These are phyloP conservation scores for Allantophomopsis lycopodina DNA, from an alignment of 2,329 filamentous ascomycete species.

Conservation along the genomic window DNA sequence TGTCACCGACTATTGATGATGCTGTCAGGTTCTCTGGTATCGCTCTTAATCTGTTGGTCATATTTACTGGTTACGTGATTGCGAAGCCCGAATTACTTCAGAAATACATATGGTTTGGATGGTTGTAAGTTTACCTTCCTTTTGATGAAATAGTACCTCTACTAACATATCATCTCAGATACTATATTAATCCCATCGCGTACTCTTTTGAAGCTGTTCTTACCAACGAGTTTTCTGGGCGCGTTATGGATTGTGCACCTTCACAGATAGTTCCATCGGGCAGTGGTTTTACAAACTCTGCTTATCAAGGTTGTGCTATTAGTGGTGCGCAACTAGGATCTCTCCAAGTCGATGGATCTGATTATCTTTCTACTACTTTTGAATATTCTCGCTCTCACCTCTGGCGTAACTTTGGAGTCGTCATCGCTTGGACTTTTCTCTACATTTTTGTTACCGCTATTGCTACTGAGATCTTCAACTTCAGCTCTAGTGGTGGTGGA, in stretches of 20 bases:
- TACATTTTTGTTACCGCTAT: constrained; percentile 61
- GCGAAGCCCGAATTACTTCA: constrained; percentile 43
- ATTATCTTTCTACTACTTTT: constrained; percentile 40
- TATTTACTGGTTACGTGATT: constrained; percentile 57
- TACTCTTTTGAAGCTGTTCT: constrained; percentile 53
- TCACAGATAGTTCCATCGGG: constrained; percentile 45
- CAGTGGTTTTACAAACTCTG: constrained; percentile 32
- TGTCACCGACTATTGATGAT: constrained; percentile 51
- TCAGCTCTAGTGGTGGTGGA: constrained; percentile 47
- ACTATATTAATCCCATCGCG: constrained; percentile 29
- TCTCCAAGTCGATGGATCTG: constrained; percentile 33
- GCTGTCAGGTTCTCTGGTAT: constrained; percentile 52
- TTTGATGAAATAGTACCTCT: no score
- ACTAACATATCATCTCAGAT: constrained; percentile 8
- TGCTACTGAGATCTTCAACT: constrained; percentile 55
- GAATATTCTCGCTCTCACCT: constrained; percentile 41
- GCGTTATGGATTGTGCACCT: constrained; percentile 41
- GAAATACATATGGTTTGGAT: constrained; percentile 53
- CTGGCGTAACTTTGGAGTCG: constrained; percentile 53
- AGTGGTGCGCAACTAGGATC: constrained; percentile 39
- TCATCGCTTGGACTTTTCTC: constrained; percentile 62
- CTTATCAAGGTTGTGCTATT: constrained; percentile 48
- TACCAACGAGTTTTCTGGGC: constrained; percentile 44
- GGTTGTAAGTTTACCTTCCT: constrained; percentile 22
- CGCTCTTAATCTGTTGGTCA: constrained; percentile 44